Evolutionary conservation across 75 land plant genomes (phyloP).

Genomic region (Adiantum capillusveneris): DNA sequence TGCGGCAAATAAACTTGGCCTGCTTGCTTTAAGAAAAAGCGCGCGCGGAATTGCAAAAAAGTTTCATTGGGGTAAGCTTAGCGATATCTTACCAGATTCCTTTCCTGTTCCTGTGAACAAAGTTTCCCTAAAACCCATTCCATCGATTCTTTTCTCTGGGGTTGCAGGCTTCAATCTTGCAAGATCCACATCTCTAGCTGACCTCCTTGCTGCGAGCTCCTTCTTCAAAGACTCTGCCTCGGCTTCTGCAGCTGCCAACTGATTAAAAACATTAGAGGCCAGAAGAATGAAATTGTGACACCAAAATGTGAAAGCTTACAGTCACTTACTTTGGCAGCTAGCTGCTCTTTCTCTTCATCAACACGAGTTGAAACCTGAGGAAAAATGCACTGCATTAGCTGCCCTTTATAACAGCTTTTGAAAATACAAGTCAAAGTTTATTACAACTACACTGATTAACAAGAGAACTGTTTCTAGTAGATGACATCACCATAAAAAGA

Average conservation of each 20-base stretch:
- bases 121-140: conserved; percentile 43
- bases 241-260: conserved; percentile 52
- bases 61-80: no score
- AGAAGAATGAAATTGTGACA: not conserved
- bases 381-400: no score
- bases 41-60: no score
- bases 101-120: conserved; percentile 28
- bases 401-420: no score
- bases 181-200: conserved; percentile 21
- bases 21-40: no score
- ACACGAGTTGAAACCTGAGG: conserved; percentile 4
- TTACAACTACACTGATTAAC: no score
- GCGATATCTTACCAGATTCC: conserved; percentile 19
- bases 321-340: conserved; percentile 35
- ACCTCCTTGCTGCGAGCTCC: conserved; percentile 34
- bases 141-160: conserved; percentile 47
- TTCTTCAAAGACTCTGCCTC: conserved; percentile 35
- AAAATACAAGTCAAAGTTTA: no score
- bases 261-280: conserved; percentile 10
- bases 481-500: no score
- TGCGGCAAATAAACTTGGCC: no score
- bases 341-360: conserved; percentile 30
- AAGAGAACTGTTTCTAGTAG: no score
- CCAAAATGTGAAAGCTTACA: not conserved
- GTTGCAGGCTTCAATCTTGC: conserved; percentile 36